Evolutionary conservation across 2,329 filamentous ascomycete genomes (phyloP), one percentile per base, ranked within the genome.

Genomic region (Colletotrichum shisoi): DNA sequence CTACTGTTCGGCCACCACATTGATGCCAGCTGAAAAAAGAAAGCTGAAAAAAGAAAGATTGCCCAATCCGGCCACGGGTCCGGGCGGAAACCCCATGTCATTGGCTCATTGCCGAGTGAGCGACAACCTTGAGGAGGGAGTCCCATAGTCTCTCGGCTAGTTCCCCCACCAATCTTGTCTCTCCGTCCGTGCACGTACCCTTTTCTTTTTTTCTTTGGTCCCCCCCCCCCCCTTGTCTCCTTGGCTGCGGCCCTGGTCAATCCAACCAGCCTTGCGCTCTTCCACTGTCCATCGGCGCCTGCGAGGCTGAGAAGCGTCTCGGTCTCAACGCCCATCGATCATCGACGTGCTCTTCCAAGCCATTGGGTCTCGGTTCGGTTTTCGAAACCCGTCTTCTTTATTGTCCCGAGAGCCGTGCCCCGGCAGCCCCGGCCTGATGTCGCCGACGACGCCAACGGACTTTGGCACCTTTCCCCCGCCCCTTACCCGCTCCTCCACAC

Each of bases 401-500:
- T 39, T 5, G 31, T n/a, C 9, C 40, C 3, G 12, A 8, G 21
- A 37, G 59, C 27, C 17, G 48, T n/a, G 19, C 17, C 31, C 37
- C 24, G 61, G 61, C 61, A 53, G 37, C 27, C 27, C 44, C 44
- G 42, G 42, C 65, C 57, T 24, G n/a, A 68, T 57, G 58, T 69
- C 58, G 39, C 61, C 60, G 51, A 71, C 54, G 46, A 71, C 58
- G 15, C 67, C 66, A 46, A 71, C 63, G 31, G 60, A 68, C 53
- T 68, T 66, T 59, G 61, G 52, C 48, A 37, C 60, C 46, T 69
- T 69, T 45, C 68, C 62, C 19, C 57, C 65, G 48, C 71, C 73
- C 34, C 72, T 82, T 45, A 74, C 76, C 57, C 80, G 80, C 67
- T 76, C 81, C 17, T 76, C 79, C 34, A 82, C 81, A 37, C 73